Conservation (phyloP, 352 stramenopile genomes). For the Blastocystis sp. region DNA sequence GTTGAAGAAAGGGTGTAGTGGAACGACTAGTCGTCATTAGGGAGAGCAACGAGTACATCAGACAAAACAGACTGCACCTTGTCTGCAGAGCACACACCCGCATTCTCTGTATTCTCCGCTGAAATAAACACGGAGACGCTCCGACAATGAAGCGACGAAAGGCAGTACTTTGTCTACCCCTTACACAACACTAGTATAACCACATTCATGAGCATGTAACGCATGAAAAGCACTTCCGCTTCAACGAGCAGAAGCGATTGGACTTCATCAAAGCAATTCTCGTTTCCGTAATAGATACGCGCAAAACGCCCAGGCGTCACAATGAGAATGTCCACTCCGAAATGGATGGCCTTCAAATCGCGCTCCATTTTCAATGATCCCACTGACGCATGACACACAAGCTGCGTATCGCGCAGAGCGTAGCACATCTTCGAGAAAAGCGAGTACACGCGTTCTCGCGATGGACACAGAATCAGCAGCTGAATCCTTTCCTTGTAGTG, state of each 20-base stretch:
- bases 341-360: conserved; percentile 57
- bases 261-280: conserved; percentile 43
- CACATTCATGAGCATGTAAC: conserved; percentile 2
- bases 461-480: conserved; percentile 29
- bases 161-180: conserved; percentile 16
- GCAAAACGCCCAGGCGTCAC: conserved; percentile 21
- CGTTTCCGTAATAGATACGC: conserved; percentile 45
- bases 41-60: not conserved
- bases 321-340: conserved; percentile 48
- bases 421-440: conserved; percentile 39
- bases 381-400: conserved; percentile 36
- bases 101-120: not conserved
- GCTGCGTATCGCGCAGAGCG: not conserved
- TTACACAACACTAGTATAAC: not conserved
- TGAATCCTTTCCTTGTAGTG: conserved; percentile 28
- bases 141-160: not conserved
- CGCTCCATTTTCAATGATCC: conserved; percentile 44
- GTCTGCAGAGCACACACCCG: not conserved
- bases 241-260: not conserved
- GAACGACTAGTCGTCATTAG: not conserved
- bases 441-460: conserved; percentile 11
- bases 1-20: too few species aligned
- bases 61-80: not conserved
- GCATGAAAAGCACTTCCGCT: conserved; percentile 21
- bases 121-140: not conserved